Percentiles rank a stretch among this genome's conserved stretches.
These are phyloP conservation scores for Starmerella kuoi DNA, from an alignment of 805 yeast species.

Conservation along the genomic window DNA sequence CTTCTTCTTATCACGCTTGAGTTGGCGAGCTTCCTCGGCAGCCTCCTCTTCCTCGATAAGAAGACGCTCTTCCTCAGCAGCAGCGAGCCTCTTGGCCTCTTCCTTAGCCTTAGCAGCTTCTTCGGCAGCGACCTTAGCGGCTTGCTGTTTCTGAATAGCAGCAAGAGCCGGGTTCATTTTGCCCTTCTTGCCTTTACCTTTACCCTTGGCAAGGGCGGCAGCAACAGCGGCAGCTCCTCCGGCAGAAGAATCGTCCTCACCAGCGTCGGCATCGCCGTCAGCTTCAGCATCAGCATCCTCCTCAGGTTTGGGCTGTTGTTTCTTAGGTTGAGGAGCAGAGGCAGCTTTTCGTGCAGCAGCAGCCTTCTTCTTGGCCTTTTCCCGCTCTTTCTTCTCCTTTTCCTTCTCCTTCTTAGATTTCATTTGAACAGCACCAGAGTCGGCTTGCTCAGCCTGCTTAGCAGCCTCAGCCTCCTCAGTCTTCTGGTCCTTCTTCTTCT, in stretches of 20 bases:
- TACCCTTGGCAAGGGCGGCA: conserved; percentile 36
- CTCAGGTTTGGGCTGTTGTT: conserved; percentile 29
- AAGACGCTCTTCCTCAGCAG: conserved; percentile 38
- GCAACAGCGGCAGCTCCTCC: conserved; percentile 30
- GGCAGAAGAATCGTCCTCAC: conserved; percentile 21
- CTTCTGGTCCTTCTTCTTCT: conserved; percentile 62
- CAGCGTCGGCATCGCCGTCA: conserved; percentile 21
- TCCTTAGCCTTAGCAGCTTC: conserved; percentile 71
- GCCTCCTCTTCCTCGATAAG: conserved; percentile 52
- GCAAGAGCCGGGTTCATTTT: conserved; percentile 86
- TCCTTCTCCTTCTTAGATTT: conserved; percentile 95
- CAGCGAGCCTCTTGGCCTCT: conserved; percentile 52
- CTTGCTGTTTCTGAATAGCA: conserved; percentile 59
- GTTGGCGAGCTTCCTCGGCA: conserved; percentile 41
- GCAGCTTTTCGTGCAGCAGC: conserved; percentile 76
- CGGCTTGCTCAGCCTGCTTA: conserved; percentile 31
- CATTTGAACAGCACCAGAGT: conserved; percentile 55
- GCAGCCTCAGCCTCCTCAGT: conserved; percentile 38
- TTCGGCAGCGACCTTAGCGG: conserved; percentile 67
- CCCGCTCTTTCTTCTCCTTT: conserved; percentile 56
- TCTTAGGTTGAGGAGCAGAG: conserved; percentile 46
- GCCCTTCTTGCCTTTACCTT: conserved; percentile 37
- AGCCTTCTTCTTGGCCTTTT: conserved; percentile 62
- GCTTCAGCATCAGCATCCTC: conserved; percentile 27
- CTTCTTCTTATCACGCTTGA: conserved; percentile 78